Evolutionary conservation across 495 filamentous ascomycete genomes (phyloP), one percentile per base, ranked within the genome.

Genomic region (Margaritispora aquatica): DNA sequence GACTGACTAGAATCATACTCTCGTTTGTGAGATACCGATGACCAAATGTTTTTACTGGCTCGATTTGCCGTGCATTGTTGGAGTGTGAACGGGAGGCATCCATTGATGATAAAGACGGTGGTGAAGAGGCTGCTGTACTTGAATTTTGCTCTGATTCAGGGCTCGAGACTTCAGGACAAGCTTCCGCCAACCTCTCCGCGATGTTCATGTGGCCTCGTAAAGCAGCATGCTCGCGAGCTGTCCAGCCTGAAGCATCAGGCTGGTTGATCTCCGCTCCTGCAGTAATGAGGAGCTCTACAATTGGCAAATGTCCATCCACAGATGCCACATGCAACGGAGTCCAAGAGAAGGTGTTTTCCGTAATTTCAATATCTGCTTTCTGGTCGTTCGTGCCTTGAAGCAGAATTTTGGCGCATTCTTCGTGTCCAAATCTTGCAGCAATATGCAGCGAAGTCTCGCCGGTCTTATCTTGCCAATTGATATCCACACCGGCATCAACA

Each of bases 401-500:
- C 21, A 98, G 72, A 26, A 88, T 84, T 57, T 74, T 78, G 0
- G 88, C 89, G 66, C 94, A 97, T 53, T 91, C 79, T 34, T 80
- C 79, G 66, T 96, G 89, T 13, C 89, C 91, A 68, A 91, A 92
- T 31, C 92, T 84, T 23, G 95, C 95, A 15, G 94, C 92, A 67
- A 96, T 80, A 68, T 98, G 95, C 44, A 98, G 71, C 2, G 92
- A 91, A 27, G 91, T 91, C 73, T 97, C 95, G n/a, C 93, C 93
- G 46, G 89, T 86, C 57, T 88, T 84, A 68, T 97, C 91, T 69
- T 92, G 91, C 75, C 92, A 94, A 69, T 98, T 95, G 70, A 96
- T 86, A 66, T 96, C 90, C 1, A 96, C 88, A 0, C 91, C 91
- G 1, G 94, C 92, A 56, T 95, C 86, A 3, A 97, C 90, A 23